phyloP scores from a whole-genome alignment of 305 asterid species.

The Solanum chacoense region DNA sequence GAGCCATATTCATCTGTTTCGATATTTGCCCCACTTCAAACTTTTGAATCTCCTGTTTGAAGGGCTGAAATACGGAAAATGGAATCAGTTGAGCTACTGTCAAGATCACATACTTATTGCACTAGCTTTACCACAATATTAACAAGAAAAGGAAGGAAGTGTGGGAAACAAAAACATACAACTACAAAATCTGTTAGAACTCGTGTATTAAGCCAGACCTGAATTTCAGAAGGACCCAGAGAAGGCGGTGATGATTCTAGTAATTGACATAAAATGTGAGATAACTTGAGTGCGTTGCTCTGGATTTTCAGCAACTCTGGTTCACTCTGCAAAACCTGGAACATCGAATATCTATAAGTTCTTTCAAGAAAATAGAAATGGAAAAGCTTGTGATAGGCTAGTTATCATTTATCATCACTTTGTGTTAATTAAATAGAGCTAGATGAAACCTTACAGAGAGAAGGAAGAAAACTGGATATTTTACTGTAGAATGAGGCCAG shows the following conservation, averaged over 20 bases:
- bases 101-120: conserved; percentile 3
- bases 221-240: conserved; percentile 32
- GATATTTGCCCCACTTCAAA: conserved; percentile 46
- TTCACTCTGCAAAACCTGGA: conserved; percentile 62
- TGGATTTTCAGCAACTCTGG: conserved; percentile 54
- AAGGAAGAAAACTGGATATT: background rate
- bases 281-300: conserved; percentile 40
- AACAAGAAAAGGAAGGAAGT: background rate
- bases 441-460: background rate
- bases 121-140: background rate
- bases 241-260: conserved; percentile 35
- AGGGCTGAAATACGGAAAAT: conserved; percentile 24
- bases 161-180: background rate
- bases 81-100: conserved; percentile 5
- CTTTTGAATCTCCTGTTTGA: conserved; percentile 44
- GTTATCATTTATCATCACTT: background rate
- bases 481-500: background rate
- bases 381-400: background rate
- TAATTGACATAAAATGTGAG: conserved; percentile 30
- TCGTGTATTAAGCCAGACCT: conserved; percentile 24
- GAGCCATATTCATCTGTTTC: conserved; percentile 36
- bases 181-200: background rate
- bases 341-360: background rate
- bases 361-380: background rate
- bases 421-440: background rate